Evolutionary conservation across 176 grass and related monocot species (phyloP), one percentile per base, ranked within the genome.

Genomic region (Aegilops longissima): DNA sequence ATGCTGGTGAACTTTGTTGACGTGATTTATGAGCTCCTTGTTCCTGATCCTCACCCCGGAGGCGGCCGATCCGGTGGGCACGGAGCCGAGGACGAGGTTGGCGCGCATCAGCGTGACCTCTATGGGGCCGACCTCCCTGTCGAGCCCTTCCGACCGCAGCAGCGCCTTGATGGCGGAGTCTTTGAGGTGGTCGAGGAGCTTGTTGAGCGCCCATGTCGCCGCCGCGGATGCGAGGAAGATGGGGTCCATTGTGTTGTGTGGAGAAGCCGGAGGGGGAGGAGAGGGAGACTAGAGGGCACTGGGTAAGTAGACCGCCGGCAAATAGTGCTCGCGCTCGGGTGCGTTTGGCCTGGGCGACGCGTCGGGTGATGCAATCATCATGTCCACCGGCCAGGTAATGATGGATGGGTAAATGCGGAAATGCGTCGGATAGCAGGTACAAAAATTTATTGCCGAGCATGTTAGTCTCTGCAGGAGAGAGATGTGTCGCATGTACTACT

Each of bases 61-160:
- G 61, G 78, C 61, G 78, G 78, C 78, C 4, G 62, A 65, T 2
- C 61, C 78, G 61, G 78, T 38, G 24, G 78, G 61, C 61, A 80
- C 36, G 23, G 78, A n/a, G 78, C 78, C 78, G 38, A 80, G 78
- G 78, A 66, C 4, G 78, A 80, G 78, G 13, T 65, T 80, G 78
- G 35, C 59, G 33, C 78, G 78, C 34, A n/a, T 8, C 61, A 80
- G 78, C 61, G 61, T 24, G 61, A 44, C 36, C 23, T 8, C 12
- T 13, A 80, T 18, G 4, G 23, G n/a, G n/a, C 3, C 14, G 23
- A 66, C 78, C 78, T 66, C 59, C 78, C 1, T 61, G 34, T 62
- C 56, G 20, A 80, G 78, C 11, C 78, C 78, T 8, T 80, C 63
- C 63, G 63, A 66, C 4, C 24, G 13, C 12, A 66, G 63, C 4